Percentiles rank a stretch among this genome's conserved stretches.
These are phyloP conservation scores for Hypoxylon perforatum DNA, from an alignment of 495 filamentous ascomycete genomes.

Conservation along the genomic window DNA sequence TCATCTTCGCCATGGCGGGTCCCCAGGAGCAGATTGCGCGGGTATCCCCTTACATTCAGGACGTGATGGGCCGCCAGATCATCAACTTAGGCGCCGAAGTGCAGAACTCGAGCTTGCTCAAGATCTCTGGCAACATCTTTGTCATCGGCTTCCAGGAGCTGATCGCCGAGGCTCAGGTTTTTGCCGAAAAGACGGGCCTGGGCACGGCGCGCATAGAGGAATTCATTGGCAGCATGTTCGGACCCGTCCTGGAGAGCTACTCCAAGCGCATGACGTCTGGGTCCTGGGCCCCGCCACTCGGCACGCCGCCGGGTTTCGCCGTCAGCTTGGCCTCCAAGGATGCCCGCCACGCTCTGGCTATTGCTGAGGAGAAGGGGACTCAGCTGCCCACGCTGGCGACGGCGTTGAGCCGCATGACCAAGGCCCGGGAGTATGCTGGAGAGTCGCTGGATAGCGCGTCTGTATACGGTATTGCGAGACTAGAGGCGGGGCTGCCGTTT, in stretches of 20 bases:
- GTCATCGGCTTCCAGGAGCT: conserved; percentile 57
- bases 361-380: neutral
- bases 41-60: conserved; percentile 72
- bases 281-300: conserved; percentile 53
- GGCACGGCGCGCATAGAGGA: conserved; percentile 61
- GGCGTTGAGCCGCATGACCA: neutral
- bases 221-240: conserved; percentile 63
- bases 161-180: conserved; percentile 64
- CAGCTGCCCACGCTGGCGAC: neutral
- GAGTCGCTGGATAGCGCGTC: neutral
- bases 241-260: conserved; percentile 60
- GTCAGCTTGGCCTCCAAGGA: neutral
- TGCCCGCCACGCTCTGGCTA: neutral
- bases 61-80: conserved; percentile 70
- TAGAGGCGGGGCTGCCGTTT: neutral
- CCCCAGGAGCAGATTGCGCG: conserved; percentile 58
- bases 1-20: conserved; percentile 75
- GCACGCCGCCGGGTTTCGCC: neutral
- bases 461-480: neutral
- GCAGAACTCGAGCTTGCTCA: conserved; percentile 65
- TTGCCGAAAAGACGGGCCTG: conserved; percentile 64
- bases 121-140: conserved; percentile 79
- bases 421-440: neutral
- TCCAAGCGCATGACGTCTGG: conserved; percentile 54
- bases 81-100: conserved; percentile 68